Conservation (phyloP, 768 basidiomycete species). For the Lepiota brunneoincarnata region DNA sequence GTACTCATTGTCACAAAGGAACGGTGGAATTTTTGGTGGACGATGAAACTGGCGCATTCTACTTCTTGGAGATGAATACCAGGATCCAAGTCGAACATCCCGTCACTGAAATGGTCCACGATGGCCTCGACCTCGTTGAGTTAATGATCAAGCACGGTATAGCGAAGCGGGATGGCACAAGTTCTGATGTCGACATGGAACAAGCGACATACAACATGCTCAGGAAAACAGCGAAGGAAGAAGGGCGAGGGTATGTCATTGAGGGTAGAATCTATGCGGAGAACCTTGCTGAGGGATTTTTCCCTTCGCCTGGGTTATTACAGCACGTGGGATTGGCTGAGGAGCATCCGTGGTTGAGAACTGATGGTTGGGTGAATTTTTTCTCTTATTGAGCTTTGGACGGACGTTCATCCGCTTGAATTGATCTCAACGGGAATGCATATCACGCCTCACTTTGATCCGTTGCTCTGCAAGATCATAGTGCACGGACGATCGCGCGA, state of each 20-base stretch:
- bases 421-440: conserved; percentile 49
- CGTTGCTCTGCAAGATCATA: conserved; percentile 59
- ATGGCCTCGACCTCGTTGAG: conserved; percentile 58
- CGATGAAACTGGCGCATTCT: conserved; percentile 49
- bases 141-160: conserved; percentile 63
- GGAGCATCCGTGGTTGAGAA: conserved; percentile 48
- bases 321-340: conserved; percentile 44
- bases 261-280: conserved; percentile 64
- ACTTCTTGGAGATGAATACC: conserved; percentile 74
- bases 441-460: conserved; percentile 55
- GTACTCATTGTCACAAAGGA: conserved; percentile 29
- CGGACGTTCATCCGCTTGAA: neutral
- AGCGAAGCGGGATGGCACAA: conserved; percentile 25
- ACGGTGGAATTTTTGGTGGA: conserved; percentile 70
- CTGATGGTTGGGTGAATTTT: conserved; percentile 53
- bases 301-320: conserved; percentile 60
- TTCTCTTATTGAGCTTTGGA: too few species aligned
- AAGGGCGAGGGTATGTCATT: conserved; percentile 37
- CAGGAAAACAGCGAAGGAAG: neutral
- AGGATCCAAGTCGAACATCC: conserved; percentile 72
- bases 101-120: conserved; percentile 55
- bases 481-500: conserved; percentile 44
- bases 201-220: conserved; percentile 35
- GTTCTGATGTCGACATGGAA: conserved; percentile 25
- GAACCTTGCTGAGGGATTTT: conserved; percentile 54